Evolutionary conservation across 805 yeast species (phyloP).

Genomic region (Hanseniaspora lachancei): DNA sequence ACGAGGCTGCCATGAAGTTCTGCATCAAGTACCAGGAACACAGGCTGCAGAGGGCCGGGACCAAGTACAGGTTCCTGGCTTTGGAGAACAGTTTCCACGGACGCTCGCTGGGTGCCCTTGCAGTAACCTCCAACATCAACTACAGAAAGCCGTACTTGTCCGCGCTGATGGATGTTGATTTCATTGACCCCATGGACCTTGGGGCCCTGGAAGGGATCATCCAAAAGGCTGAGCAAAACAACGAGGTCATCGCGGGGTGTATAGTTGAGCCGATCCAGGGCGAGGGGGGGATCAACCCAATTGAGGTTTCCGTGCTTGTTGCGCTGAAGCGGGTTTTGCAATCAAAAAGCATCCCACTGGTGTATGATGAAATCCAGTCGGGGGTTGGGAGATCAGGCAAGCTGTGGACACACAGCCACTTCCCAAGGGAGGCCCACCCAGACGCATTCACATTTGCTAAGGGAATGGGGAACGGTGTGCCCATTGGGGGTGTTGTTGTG

Average conservation of each 20-base stretch:
- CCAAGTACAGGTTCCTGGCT: slow-evolving; percentile 52
- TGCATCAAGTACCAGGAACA: slow-evolving; percentile 68
- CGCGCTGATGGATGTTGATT: slow-evolving; percentile 69
- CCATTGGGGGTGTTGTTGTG: slow-evolving; percentile 87
- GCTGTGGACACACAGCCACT: slow-evolving; percentile 78
- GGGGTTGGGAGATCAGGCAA: slow-evolving; percentile 89
- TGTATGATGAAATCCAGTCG: slow-evolving; percentile 93
- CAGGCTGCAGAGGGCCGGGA: slow-evolving; percentile 24
- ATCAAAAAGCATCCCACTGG: slow-evolving; percentile 47
- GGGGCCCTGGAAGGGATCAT: slow-evolving; percentile 16
- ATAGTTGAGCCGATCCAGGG: slow-evolving; percentile 97
- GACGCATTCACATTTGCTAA: slow-evolving; percentile 91
- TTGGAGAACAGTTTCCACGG: slow-evolving; percentile 90
- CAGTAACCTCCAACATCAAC: slow-evolving; percentile 85
- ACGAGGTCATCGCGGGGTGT: slow-evolving; percentile 59
- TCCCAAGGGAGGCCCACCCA: slow-evolving; percentile 76
- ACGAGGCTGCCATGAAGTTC: slow-evolving; percentile 66
- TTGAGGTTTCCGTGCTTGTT: slow-evolving; percentile 48
- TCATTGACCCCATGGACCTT: slow-evolving; percentile 30
- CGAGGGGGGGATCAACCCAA: slow-evolving; percentile 83
- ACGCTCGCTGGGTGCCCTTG: slow-evolving; percentile 81
- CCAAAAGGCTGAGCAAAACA: slow-evolving; percentile 38
- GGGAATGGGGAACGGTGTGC: slow-evolving; percentile 93
- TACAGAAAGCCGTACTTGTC: slow-evolving; percentile 88
- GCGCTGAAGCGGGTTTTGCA: slow-evolving; percentile 55